Conservation (phyloP, 2,329 filamentous ascomycete genomes). For the Colletotrichum filicis region DNA sequence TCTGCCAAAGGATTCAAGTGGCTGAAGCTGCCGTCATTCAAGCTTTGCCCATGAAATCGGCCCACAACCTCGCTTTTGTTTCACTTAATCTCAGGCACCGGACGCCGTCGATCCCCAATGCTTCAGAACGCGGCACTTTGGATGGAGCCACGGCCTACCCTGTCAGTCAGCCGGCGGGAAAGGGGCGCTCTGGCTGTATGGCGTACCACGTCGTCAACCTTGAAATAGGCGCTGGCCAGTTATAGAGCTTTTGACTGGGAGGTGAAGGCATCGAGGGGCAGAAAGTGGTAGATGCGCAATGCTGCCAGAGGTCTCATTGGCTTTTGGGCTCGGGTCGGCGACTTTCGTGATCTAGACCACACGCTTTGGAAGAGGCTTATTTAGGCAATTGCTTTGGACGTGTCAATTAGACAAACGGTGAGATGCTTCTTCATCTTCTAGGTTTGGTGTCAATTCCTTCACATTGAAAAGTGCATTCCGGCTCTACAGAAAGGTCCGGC, state of each 20-base stretch:
- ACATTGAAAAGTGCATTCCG: not conserved
- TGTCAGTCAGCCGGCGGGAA: not conserved
- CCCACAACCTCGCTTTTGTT: slow-evolving; percentile 33
- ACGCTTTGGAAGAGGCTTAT: not conserved
- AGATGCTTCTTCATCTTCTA: not conserved
- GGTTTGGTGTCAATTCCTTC: too few species aligned
- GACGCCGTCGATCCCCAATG: slow-evolving; percentile 18
- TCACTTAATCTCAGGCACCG: slow-evolving; percentile 29
- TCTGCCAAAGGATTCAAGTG: not conserved
- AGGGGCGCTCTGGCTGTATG: not conserved
- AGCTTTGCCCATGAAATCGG: slow-evolving; percentile 11
- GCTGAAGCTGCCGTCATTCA: slow-evolving; percentile 18
- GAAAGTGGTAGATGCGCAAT: not conserved
- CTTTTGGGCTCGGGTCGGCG: not conserved
- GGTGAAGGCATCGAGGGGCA: not conserved
- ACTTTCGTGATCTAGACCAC: not conserved
- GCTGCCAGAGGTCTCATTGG: not conserved
- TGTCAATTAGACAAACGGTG: not conserved
- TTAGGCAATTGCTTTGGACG: not conserved
- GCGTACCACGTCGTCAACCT: not conserved
- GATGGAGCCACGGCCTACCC: slow-evolving; percentile 16
- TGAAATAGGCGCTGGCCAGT: not conserved
- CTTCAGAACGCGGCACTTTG: slow-evolving; percentile 25
- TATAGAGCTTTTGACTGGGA: not conserved
- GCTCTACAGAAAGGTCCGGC: not conserved